Evolutionary conservation across 768 basidiomycete species (phyloP).

Genomic region (Cubamyces lactineus): DNA sequence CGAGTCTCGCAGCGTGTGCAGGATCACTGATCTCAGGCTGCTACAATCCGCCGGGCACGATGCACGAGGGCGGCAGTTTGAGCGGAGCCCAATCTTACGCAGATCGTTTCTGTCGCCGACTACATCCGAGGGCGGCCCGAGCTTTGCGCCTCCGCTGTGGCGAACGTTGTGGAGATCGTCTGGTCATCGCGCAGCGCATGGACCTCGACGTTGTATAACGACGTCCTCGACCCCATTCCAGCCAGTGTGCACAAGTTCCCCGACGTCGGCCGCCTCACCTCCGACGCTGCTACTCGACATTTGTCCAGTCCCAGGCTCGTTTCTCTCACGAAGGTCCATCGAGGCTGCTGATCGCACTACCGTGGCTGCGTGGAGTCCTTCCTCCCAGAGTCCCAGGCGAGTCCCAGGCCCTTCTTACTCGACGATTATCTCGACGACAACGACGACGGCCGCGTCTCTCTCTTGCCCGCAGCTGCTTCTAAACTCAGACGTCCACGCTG

Average conservation of each 20-base stretch:
- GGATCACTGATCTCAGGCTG: slow-evolving; percentile 25
- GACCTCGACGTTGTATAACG: background rate
- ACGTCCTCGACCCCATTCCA: background rate
- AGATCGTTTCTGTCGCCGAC: slow-evolving; percentile 4
- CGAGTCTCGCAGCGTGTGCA: slow-evolving; percentile 9
- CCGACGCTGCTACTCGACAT: no score
- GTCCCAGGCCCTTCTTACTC: slow-evolving; percentile 14
- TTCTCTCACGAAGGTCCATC: slow-evolving; percentile 2
- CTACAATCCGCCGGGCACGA: background rate
- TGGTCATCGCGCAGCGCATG: background rate
- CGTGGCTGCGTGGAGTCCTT: slow-evolving; percentile 12
- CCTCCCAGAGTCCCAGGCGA: background rate
- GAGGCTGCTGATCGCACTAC: slow-evolving; percentile 10
- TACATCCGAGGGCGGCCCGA: background rate
- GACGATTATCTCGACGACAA: slow-evolving; percentile 11
- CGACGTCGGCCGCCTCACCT: no score
- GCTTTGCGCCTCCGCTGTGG: background rate
- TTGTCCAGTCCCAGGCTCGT: no score
- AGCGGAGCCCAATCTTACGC: background rate
- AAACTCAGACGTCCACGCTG: slow-evolving; percentile 5
- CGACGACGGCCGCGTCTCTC: slow-evolving; percentile 2
- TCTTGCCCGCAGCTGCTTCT: slow-evolving; percentile 21
- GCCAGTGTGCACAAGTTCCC: no score
- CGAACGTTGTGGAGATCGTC: background rate
- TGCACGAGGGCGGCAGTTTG: background rate